Conservation (phyloP, 2,329 filamentous ascomycete species). For the Ceratocystis cacaofunesta region DNA sequence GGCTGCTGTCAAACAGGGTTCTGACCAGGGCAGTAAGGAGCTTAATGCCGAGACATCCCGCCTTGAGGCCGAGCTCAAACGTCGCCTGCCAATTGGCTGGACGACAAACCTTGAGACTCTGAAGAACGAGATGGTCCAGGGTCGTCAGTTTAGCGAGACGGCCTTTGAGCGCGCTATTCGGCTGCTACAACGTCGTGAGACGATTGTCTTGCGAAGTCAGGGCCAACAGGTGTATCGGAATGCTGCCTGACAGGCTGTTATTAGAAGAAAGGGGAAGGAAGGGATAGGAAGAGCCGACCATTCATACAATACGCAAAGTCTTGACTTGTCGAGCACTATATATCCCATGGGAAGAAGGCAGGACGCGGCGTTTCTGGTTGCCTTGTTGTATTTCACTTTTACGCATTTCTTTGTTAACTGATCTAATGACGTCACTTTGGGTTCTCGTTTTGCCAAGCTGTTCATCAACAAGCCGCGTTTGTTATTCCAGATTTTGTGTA, state of each 20-base stretch:
- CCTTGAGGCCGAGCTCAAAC: conserved; percentile 76
- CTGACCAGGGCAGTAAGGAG: conserved; percentile 69
- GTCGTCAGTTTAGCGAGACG: conserved; percentile 78
- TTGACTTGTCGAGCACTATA: background rate
- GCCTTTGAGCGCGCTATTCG: conserved; percentile 71
- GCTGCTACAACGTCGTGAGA: conserved; percentile 76
- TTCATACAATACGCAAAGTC: background rate
- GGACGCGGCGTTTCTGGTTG: background rate
- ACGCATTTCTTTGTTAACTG: too few species aligned
- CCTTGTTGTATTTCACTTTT: background rate
- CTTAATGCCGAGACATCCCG: conserved; percentile 78
- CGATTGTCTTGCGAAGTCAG: conserved; percentile 65
- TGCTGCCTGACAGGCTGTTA: conserved; percentile 36
- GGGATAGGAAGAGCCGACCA: background rate
- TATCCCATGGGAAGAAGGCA: background rate
- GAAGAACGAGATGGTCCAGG: conserved; percentile 79
- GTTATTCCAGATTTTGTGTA: too few species aligned
- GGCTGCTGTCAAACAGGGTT: conserved; percentile 89
- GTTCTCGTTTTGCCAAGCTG: too few species aligned
- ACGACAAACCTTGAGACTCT: conserved; percentile 79
- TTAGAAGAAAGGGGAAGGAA: background rate
- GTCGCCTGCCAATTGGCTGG: conserved; percentile 85
- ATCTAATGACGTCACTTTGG: background rate
- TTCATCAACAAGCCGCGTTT: too few species aligned
- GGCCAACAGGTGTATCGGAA: conserved; percentile 61